Conservation (phyloP, 768 basidiomycete genomes). For the Cyclocybe cylindracea region DNA sequence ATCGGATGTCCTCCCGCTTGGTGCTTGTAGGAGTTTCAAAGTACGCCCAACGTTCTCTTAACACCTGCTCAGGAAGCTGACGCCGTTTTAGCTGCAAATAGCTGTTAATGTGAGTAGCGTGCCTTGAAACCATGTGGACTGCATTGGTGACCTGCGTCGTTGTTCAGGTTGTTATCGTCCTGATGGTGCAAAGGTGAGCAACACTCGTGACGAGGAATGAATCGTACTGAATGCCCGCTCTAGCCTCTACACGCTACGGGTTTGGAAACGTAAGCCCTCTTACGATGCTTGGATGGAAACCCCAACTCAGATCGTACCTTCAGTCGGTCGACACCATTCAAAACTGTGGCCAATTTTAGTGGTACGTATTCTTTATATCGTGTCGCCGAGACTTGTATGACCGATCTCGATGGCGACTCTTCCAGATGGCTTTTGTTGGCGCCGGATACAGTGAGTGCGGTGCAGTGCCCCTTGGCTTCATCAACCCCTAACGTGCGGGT, state of each 20-base stretch:
- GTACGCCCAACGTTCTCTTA: neutral
- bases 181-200: conserved; percentile 43
- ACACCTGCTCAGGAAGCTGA: neutral
- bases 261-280: conserved; percentile 42
- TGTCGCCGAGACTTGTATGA: neutral
- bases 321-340: conserved; percentile 12
- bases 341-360: conserved; percentile 11
- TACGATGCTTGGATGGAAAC: conserved; percentile 3
- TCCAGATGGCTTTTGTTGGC: conserved; percentile 28
- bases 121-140: neutral
- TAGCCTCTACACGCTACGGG: conserved; percentile 43
- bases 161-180: conserved; percentile 38
- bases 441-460: conserved; percentile 35
- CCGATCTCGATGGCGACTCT: neutral
- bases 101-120: conserved; percentile 34
- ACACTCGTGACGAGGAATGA: neutral
- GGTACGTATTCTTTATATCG: conserved; percentile 5
- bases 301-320: conserved; percentile 11
- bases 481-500: neutral
- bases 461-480: neutral
- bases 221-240: neutral
- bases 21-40: conserved; percentile 25
- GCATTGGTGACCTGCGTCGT: neutral
- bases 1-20: neutral
- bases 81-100: conserved; percentile 31